phyloP scores from a whole-genome alignment of 1,284 basidiomycete genomes.

The Fomitiporia mediterranea region DNA sequence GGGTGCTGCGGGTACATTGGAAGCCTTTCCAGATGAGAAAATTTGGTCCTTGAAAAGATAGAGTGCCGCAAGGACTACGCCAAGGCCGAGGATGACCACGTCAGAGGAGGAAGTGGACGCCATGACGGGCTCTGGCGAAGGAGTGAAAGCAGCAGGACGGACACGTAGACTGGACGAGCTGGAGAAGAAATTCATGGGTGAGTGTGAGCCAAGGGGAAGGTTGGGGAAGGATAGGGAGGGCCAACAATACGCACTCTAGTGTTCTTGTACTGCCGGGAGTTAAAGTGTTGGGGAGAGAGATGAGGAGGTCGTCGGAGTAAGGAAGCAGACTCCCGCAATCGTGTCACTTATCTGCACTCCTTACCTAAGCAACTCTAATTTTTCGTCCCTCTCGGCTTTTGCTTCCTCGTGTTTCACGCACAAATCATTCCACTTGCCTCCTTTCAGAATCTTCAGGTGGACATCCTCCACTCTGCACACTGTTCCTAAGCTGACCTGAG shows the following conservation, averaged over 20 bases:
- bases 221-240: slow-evolving; percentile 23
- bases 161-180: slow-evolving; percentile 17
- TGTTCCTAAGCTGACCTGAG: too few relatives aligned
- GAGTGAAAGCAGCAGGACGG: slow-evolving; percentile 6
- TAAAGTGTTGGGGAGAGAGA: not conserved
- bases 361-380: not conserved
- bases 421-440: too few relatives aligned
- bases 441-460: too few relatives aligned
- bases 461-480: too few relatives aligned
- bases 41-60: slow-evolving; percentile 79
- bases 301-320: not conserved
- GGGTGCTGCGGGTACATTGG: slow-evolving; percentile 42
- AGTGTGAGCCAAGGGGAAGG: slow-evolving; percentile 23
- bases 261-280: slow-evolving; percentile 3
- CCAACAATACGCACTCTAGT: not conserved
- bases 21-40: slow-evolving; percentile 58
- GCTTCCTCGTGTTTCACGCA: too few relatives aligned
- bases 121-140: slow-evolving; percentile 24
- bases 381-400: too few relatives aligned
- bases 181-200: slow-evolving; percentile 37
- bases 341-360: not conserved
- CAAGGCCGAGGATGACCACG: slow-evolving; percentile 61
- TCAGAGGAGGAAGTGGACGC: slow-evolving; percentile 50
- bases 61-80: slow-evolving; percentile 64
- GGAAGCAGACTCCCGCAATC: not conserved